These are phyloP conservation scores for Metschnikowia noctiluminum DNA, from an alignment of 805 yeast genomes.

Conservation along the genomic window DNA sequence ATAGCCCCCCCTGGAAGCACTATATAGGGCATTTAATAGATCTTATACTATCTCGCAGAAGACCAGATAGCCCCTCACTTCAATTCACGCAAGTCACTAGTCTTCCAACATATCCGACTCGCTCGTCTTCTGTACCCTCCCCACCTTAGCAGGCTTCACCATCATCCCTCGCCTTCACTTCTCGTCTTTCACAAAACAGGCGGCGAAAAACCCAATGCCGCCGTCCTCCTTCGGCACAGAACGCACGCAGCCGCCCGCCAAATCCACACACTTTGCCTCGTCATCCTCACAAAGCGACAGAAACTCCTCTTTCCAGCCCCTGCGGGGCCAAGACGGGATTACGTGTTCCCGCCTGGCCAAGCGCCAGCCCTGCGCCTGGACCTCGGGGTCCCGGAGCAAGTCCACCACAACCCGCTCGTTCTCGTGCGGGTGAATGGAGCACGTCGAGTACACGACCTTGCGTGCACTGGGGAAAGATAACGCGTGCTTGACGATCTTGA, in stretches of 20 bases:
- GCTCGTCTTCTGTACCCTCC: too few species aligned
- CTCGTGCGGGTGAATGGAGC: constrained; percentile 91
- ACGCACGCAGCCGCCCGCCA: constrained; percentile 86
- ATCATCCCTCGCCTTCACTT: too few species aligned
- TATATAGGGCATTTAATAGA: too few species aligned
- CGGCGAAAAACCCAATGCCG: constrained; percentile 99
- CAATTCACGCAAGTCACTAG: too few species aligned
- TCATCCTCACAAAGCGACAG: constrained; percentile 43
- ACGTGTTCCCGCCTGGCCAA: constrained; percentile 59
- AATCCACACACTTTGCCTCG: constrained; percentile 29
- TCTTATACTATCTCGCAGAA: too few species aligned
- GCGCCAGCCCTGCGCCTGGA: constrained; percentile 71
- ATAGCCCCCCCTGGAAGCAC: too few species aligned
- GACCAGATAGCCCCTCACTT: too few species aligned
- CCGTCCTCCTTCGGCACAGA: constrained; percentile 87
- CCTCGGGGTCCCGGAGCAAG: constrained; percentile 62
- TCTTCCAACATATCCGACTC: too few species aligned
- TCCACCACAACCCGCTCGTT: constrained; percentile 90
- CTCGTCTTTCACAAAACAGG: constrained; percentile 59
- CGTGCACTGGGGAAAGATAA: constrained; percentile 71
- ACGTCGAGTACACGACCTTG: constrained; percentile 88
- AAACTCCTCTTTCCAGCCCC: constrained; percentile 78
- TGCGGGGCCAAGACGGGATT: constrained; percentile 79
- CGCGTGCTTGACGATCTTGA: constrained; percentile 84
- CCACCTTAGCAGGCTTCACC: too few species aligned